Conservation (phyloP, 2,329 filamentous ascomycete genomes). For the Plectosphaerella sp. region DNA sequence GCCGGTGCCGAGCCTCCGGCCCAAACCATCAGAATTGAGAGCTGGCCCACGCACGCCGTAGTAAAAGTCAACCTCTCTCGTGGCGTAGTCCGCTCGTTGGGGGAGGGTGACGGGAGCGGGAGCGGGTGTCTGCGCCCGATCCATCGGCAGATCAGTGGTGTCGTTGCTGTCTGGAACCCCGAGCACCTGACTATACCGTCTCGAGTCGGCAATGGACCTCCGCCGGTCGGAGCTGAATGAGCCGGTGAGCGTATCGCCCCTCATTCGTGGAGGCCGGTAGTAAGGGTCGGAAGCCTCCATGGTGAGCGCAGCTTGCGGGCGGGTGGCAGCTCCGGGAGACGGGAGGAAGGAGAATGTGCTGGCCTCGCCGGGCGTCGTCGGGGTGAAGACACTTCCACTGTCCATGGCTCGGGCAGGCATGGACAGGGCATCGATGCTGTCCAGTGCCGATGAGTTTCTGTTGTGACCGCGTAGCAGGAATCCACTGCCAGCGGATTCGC, state of each 20-base stretch:
- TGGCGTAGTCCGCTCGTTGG: conserved; percentile 79
- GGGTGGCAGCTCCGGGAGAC: conserved; percentile 45
- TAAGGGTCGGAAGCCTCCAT: conserved; percentile 68
- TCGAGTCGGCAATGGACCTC: conserved; percentile 25
- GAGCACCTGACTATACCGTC: conserved; percentile 30
- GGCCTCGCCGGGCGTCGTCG: conserved; percentile 68
- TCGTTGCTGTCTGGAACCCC: conserved; percentile 20
- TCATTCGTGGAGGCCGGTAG: conserved; percentile 77
- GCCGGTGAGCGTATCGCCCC: conserved; percentile 55
- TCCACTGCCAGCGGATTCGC: conserved; percentile 56
- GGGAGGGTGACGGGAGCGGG: conserved; percentile 39
- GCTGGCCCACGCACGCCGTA: conserved; percentile 89
- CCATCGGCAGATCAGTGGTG: conserved; percentile 26
- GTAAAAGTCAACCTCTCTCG: conserved; percentile 94
- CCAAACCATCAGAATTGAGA: conserved; percentile 74
- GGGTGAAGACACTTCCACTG: conserved; percentile 61
- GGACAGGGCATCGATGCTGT: conserved; percentile 43
- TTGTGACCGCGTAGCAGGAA: conserved; percentile 37
- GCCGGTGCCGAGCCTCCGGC: conserved; percentile 84
- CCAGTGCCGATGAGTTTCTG: conserved; percentile 51
- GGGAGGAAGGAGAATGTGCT: conserved; percentile 69
- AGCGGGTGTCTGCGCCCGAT: conserved; percentile 39
- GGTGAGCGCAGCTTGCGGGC: conserved; percentile 35
- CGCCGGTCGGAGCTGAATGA: conserved; percentile 25
- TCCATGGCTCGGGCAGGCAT: conserved; percentile 43